Evolutionary conservation across 2,329 filamentous ascomycete species (phyloP), one percentile per base, ranked within the genome.

Genomic region (Penicillium corylophilum): DNA sequence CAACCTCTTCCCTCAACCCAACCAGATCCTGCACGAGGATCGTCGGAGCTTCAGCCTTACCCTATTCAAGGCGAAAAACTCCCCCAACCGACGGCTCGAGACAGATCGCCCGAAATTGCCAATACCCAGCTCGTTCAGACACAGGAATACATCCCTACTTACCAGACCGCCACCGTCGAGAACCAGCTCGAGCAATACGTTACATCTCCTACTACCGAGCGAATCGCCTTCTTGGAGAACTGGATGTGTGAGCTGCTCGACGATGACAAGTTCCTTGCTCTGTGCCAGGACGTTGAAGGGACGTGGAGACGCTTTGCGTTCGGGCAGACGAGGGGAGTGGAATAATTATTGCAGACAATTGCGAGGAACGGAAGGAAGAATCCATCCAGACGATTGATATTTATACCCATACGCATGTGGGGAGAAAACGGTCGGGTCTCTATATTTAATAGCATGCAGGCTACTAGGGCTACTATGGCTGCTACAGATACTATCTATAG

Each of bases 221-320:
- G 73, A 15, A 61, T 64, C 10, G 60, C 58, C 2, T 55, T 66
- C 9, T 55, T 76, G 9, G 69, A 72, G 50, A 66, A 67, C 33
- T 77, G 73, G 69, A 67, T 77, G 40, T 76, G 73, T 44, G 56
- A 66, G 13, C 64, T 74, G 46, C 60, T 77, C 1, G 69, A 76
- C 26, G 69, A 74, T 23, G 71, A 75, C 22, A 59, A 50, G 3
- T 77, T 77, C 46, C 54, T 71, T 23, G 54, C 60, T 23, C 59
- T 77, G 12, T 75, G 72, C 48, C 63, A 72, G 57, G 71, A 73
- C 55, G 59, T 77, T 5, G 71, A 76, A 45, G 64, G 64, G 1
- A 62, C 71, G 16, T 77, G 74, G 73, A 63, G 59, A 44, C 63
- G 73, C 12, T 66, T 75, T 61, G 70, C 67, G 5, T 68, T 75